Percentiles rank a stretch among this genome's conserved stretches.
These are phyloP conservation scores for Pisolithus marmoratus DNA, from an alignment of 768 basidiomycete species.

Conservation along the genomic window DNA sequence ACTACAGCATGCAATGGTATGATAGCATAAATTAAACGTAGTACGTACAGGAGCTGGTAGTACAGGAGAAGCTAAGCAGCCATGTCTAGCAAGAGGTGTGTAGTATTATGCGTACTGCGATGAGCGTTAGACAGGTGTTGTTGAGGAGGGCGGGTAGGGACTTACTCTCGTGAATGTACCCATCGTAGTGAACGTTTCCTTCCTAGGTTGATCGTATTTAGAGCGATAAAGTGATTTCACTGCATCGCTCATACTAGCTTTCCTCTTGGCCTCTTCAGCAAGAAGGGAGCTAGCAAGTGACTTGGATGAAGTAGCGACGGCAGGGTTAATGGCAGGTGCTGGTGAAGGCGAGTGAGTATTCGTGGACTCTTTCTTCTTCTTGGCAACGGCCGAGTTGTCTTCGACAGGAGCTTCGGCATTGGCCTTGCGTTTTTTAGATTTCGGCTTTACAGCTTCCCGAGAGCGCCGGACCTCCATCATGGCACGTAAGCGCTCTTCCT, in stretches of 20 bases:
- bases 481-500: constrained; percentile 52
- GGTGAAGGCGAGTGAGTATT: constrained; percentile 17
- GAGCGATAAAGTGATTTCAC: constrained; percentile 73
- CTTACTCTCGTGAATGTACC: constrained; percentile 88
- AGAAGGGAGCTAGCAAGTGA: constrained; percentile 70
- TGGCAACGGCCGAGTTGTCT: constrained; percentile 34
- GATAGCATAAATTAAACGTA: not conserved
- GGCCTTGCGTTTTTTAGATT: constrained; percentile 60
- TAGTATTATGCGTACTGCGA: constrained; percentile 6
- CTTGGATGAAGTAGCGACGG: constrained; percentile 51
- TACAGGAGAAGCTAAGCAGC: not conserved
- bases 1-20: not conserved
- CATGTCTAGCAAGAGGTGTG: not conserved
- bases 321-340: constrained; percentile 36
- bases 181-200: constrained; percentile 90
- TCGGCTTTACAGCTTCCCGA: constrained; percentile 48
- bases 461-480: constrained; percentile 55
- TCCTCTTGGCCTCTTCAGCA: constrained; percentile 78
- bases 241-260: constrained; percentile 78
- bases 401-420: constrained; percentile 21
- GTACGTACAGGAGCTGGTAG: not conserved
- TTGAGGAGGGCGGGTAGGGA: not conserved
- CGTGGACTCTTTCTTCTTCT: constrained; percentile 31
- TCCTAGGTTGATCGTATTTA: constrained; percentile 49
- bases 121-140: not conserved